Evolutionary conservation across 352 stramenopile genomes (phyloP).

Genomic region (Globisporangium canariense): DNA sequence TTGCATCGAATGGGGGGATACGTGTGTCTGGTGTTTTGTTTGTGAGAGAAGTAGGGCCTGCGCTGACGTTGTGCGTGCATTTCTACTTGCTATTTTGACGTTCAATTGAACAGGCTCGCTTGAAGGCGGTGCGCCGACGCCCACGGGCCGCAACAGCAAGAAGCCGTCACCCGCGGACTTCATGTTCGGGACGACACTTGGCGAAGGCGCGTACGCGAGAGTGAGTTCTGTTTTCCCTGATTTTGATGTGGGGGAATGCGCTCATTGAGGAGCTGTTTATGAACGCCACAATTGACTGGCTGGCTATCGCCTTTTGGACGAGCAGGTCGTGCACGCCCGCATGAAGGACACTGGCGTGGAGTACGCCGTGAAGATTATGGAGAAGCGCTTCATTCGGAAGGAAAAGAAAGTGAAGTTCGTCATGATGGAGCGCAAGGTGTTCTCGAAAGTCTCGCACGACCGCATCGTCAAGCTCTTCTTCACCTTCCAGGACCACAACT

Average conservation of each 20-base stretch:
- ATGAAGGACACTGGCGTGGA: conserved; percentile 86
- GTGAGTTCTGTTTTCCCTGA: conserved; percentile 27
- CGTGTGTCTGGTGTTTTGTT: background rate
- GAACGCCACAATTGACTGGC: background rate
- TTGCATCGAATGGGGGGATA: background rate
- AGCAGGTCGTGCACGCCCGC: conserved; percentile 78
- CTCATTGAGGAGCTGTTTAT: background rate
- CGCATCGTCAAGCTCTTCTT: conserved; percentile 90
- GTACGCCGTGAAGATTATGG: conserved; percentile 92
- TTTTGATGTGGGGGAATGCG: background rate
- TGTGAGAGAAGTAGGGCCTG: background rate
- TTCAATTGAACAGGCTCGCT: conserved; percentile 21
- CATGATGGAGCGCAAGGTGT: conserved; percentile 91
- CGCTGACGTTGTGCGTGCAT: background rate
- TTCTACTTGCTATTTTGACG: background rate
- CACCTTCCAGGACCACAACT: conserved; percentile 88
- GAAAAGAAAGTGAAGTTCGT: conserved; percentile 91
- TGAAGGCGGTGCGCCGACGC: conserved; percentile 28
- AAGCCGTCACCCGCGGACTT: conserved; percentile 86
- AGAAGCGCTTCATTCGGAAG: conserved; percentile 89
- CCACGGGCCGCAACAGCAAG: conserved; percentile 40
- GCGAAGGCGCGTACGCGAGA: conserved; percentile 84
- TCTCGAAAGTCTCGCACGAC: conserved; percentile 86
- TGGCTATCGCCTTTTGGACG: background rate
- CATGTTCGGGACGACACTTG: conserved; percentile 86